Conservation (phyloP, 148 eudicot genomes). For the Spergularia marina region DNA sequence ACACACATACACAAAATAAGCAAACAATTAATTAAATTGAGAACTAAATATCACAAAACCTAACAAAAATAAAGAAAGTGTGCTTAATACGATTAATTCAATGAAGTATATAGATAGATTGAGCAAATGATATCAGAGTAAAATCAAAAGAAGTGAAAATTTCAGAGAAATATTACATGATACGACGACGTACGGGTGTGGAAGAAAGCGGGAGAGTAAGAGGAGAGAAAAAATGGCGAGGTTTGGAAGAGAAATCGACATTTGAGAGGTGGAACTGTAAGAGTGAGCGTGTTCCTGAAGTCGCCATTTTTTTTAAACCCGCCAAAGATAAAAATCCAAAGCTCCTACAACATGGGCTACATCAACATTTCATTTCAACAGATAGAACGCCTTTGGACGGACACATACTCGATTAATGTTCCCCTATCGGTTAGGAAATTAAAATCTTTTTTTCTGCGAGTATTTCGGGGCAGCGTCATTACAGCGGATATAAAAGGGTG, state of each 20-base stretch:
- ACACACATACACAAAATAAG: neutral
- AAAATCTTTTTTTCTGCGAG: no score
- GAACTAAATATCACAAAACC: neutral
- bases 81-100: no score
- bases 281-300: constrained; percentile 18
- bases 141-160: neutral
- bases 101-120: neutral
- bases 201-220: constrained; percentile 11
- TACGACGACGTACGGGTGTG: constrained; percentile 26
- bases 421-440: no score
- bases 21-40: neutral
- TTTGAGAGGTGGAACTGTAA: constrained; percentile 16
- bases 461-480: no score
- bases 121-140: neutral
- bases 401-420: no score
- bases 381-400: neutral
- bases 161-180: constrained; percentile 21
- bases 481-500: no score
- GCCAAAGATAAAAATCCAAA: constrained; percentile 2
- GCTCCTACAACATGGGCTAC: neutral
- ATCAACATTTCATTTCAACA: neutral
- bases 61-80: neutral
- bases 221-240: constrained; percentile 22
- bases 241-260: constrained; percentile 30
- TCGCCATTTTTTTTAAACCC: constrained; percentile 28